Base-by-base conservation (phyloP, 2,329 filamentous ascomycete species). In the Arthrobotrys pseudoclavata region DNA sequence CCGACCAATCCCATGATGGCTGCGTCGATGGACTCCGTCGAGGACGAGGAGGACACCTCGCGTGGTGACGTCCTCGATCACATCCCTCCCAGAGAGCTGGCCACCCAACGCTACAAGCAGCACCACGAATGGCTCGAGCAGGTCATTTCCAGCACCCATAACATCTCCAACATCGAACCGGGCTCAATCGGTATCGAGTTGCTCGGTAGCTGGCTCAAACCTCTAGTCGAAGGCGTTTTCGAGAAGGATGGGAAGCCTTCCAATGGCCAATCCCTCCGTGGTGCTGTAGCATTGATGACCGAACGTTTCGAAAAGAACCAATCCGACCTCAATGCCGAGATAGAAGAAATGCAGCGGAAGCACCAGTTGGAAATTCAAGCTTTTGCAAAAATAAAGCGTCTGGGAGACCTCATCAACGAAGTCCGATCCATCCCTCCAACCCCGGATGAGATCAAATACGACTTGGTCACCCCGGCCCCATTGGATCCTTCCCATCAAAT, bases 81-180 rank as follows among this genome's bases (percentile, higher is more conserved):
- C 79, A 86, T 97, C 79, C 95, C 93, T 0, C 94, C 94, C 2
- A 89, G 94, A 50, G 96, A 99, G 79, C 91, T 99, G 78, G 97
- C 94, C 81, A 86, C 93, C 76, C 89, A 90, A 79, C 89, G 96
- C 69, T 99, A 97, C 83, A 91, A 91, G 83, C 94, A 97, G 82
- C 96, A 99, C 81, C 95, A 99, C 82, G 93, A 97, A 83, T 98
- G 95, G 96, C 97, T 99, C 93, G 96, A 98, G 82, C 95, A 99
- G 84, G 91, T 99, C 29, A 88, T 98, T 67, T 93, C 92, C 0
- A 98, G 95, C 0, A 93, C 94, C 0, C 97, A 97, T 82, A 88
- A 91, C 24, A 91, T 95, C 79, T 88, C 88, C 61, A 93, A 96
- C 82, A 97, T 99, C 72, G 89, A 91, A 7, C 94, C 95, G 0